Evolutionary conservation across 73 alveolate genomes (phyloP).

Genomic region (Effrenium voratum): DNA sequence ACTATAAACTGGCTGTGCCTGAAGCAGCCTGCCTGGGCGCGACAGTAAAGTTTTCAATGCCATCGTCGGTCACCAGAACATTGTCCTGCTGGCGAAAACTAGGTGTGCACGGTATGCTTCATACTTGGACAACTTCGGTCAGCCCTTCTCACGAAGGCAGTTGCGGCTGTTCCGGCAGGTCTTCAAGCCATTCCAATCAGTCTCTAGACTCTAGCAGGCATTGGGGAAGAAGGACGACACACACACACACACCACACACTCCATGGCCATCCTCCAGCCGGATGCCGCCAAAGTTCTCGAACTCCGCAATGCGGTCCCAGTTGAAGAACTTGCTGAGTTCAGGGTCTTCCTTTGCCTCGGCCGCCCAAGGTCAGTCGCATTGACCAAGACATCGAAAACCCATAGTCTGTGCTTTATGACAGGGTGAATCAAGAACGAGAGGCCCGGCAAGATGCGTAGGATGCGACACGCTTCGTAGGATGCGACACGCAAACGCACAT

Average conservation of each 20-base stretch:
- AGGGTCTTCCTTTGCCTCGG: slow-evolving; percentile 71
- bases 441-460: no score
- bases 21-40: slow-evolving; percentile 23
- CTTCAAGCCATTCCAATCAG: neutral
- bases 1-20: neutral
- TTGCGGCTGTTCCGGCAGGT: neutral
- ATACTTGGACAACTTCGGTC: no score
- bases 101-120: neutral
- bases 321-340: slow-evolving; percentile 14
- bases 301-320: slow-evolving; percentile 63
- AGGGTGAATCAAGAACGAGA: no score
- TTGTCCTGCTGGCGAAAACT: slow-evolving; percentile 27
- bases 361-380: neutral
- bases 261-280: slow-evolving; percentile 52
- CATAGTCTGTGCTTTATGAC: no score
- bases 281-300: slow-evolving; percentile 43
- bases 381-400: neutral
- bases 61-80: slow-evolving; percentile 73
- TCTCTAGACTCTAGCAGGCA: no score
- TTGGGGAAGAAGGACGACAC: no score
- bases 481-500: no score
- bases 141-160: neutral
- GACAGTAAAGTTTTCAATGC: slow-evolving; percentile 82
- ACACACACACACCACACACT: neutral
- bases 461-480: no score